Conservation (phyloP, 2,329 filamentous ascomycete genomes). For the Hortaea sp. region DNA sequence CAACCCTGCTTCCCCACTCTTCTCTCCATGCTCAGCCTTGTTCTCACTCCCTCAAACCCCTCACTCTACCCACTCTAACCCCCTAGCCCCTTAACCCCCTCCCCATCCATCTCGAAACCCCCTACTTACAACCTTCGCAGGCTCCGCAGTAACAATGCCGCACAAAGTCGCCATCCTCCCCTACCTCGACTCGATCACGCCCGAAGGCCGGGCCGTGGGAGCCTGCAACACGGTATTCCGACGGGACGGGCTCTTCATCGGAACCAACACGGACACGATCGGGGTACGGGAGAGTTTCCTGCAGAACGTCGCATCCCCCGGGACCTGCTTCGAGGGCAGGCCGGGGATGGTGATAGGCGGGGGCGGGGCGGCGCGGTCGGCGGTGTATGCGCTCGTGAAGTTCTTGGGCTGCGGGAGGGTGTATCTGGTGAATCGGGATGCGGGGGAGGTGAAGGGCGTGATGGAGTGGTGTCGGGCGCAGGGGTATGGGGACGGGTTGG, state of each 20-base stretch:
- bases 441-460: slow-evolving; percentile 55
- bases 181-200: slow-evolving; percentile 62
- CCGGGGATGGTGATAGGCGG: slow-evolving; percentile 68
- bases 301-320: slow-evolving; percentile 34
- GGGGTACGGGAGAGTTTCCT: slow-evolving; percentile 65
- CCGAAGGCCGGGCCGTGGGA: slow-evolving; percentile 62
- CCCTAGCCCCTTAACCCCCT: too few relatives aligned
- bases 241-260: slow-evolving; percentile 44
- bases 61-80: too few relatives aligned
- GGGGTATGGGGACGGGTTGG: slow-evolving; percentile 50
- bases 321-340: slow-evolving; percentile 42
- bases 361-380: slow-evolving; percentile 67
- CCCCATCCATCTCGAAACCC: background rate
- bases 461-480: slow-evolving; percentile 51
- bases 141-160: slow-evolving; percentile 71
- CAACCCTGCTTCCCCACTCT: too few relatives aligned
- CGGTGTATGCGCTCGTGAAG: slow-evolving; percentile 63
- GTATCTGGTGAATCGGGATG: slow-evolving; percentile 69
- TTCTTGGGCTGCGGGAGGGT: slow-evolving; percentile 59
- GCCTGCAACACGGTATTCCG: slow-evolving; percentile 74
- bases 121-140: slow-evolving; percentile 25
- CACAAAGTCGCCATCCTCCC: slow-evolving; percentile 69
- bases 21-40: background rate
- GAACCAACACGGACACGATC: slow-evolving; percentile 73
- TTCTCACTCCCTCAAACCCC: too few relatives aligned